These are phyloP conservation scores for Dipodascus geniculatus DNA, from an alignment of 805 yeast genomes.

Conservation along the genomic window DNA sequence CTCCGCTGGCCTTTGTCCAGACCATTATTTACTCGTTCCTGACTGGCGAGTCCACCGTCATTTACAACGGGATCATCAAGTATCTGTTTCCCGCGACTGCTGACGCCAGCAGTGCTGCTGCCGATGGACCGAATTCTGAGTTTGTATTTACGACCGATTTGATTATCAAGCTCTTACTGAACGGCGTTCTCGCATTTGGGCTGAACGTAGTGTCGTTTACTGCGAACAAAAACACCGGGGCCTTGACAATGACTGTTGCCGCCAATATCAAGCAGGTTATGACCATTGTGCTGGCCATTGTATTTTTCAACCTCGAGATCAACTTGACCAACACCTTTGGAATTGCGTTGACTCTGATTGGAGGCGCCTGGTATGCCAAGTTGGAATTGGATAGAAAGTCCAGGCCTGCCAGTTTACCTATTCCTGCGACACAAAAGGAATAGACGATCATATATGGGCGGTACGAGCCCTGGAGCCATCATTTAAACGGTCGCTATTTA, in stretches of 20 bases:
- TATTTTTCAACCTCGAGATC: slow-evolving; percentile 20
- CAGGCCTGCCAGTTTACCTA: neutral
- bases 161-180: slow-evolving; percentile 15
- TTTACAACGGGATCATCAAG: slow-evolving; percentile 4
- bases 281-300: slow-evolving; percentile 19
- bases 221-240: slow-evolving; percentile 22
- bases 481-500: too few relatives aligned
- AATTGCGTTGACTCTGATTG: slow-evolving; percentile 16
- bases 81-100: slow-evolving; percentile 6
- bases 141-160: slow-evolving; percentile 9
- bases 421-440: neutral
- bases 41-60: slow-evolving; percentile 16
- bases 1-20: slow-evolving; percentile 19
- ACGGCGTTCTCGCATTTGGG: slow-evolving; percentile 20
- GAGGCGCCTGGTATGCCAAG: slow-evolving; percentile 22
- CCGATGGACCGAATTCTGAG: neutral
- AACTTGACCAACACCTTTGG: slow-evolving; percentile 19
- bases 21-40: slow-evolving; percentile 17
- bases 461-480: too few relatives aligned
- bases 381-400: slow-evolving; percentile 8
- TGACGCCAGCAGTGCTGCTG: neutral
- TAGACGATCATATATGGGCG: too few relatives aligned
- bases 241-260: slow-evolving; percentile 21
- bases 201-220: slow-evolving; percentile 20
- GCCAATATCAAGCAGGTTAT: slow-evolving; percentile 21